Percentiles rank a stretch among this genome's conserved stretches.
phyloP scores from a whole-genome alignment of 1,284 basidiomycete genomes.

The Moniliophthora roreri region DNA sequence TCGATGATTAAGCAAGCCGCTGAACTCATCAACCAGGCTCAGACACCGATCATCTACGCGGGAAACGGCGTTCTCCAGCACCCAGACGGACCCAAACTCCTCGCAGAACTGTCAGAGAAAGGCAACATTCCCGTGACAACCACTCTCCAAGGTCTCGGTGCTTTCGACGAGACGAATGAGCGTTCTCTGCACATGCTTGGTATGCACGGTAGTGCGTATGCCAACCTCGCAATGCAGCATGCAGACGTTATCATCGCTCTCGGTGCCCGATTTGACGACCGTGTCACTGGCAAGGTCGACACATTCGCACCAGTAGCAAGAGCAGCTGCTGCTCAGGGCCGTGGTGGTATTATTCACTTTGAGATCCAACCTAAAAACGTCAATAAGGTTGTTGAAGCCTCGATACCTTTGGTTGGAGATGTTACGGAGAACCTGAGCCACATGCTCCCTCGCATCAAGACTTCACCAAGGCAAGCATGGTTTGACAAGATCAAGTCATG shows the following conservation, averaged over 20 bases:
- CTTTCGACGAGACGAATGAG: constrained; percentile 90
- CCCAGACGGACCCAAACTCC: constrained; percentile 80
- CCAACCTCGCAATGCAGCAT: constrained; percentile 96
- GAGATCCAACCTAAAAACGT: constrained; percentile 99
- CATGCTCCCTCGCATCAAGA: constrained; percentile 79
- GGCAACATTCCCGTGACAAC: constrained; percentile 98
- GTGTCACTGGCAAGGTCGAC: constrained; percentile 92
- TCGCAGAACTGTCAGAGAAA: constrained; percentile 78
- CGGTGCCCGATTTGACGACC: constrained; percentile 96
- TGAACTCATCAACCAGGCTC: constrained; percentile 87
- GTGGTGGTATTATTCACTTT: constrained; percentile 98
- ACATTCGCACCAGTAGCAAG: constrained; percentile 90
- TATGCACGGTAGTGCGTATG: constrained; percentile 98
- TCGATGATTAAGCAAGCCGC: constrained; percentile 82
- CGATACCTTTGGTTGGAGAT: constrained; percentile 93
- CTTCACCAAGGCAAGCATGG: constrained; percentile 75
- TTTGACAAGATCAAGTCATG: constrained; percentile 79
- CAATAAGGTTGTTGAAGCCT: constrained; percentile 97
- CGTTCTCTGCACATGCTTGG: constrained; percentile 96
- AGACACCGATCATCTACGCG: constrained; percentile 92
- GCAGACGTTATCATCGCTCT: constrained; percentile 98
- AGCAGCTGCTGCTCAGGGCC: constrained; percentile 83
- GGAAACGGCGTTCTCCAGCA: constrained; percentile 90
- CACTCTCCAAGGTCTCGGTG: constrained; percentile 93
- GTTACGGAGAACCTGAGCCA: constrained; percentile 82